These are phyloP conservation scores for Venturia effusa DNA, from an alignment of 2,329 filamentous ascomycete species.

Conservation along the genomic window DNA sequence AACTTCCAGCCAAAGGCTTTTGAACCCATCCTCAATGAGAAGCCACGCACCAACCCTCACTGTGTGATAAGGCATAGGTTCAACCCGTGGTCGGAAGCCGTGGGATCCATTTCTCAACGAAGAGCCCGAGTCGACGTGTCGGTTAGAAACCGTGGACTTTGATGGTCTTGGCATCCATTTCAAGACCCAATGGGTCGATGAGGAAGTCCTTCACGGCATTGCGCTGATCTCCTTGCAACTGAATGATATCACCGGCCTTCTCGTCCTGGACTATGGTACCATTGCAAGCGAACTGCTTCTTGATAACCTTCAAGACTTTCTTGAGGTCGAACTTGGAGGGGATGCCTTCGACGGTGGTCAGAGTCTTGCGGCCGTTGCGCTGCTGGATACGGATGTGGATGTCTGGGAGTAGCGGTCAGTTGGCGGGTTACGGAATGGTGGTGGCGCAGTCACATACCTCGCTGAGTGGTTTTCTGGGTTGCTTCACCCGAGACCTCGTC, in stretches of 20 bases:
- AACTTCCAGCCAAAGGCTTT: constrained; percentile 4
- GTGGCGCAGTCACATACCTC: neutral
- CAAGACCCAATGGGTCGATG: constrained; percentile 87
- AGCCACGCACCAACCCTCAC: neutral
- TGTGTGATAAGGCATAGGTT: constrained; percentile 2
- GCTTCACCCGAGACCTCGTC: constrained; percentile 7
- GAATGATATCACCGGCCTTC: constrained; percentile 44
- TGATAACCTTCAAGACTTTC: constrained; percentile 99
- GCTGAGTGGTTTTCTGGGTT: constrained; percentile 6
- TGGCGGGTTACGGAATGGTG: neutral
- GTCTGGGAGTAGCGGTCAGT: neutral
- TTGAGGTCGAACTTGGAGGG: constrained; percentile 99
- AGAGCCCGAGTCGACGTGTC: constrained; percentile 12
- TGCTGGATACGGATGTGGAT: constrained; percentile 45
- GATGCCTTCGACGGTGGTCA: constrained; percentile 98
- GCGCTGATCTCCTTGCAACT: constrained; percentile 98
- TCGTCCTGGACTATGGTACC: constrained; percentile 88
- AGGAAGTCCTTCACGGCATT: constrained; percentile 98
- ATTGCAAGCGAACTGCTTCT: constrained; percentile 99
- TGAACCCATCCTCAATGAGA: neutral
- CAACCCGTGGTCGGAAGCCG: neutral
- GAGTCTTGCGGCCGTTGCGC: constrained; percentile 99
- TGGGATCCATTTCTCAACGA: constrained; percentile 1
- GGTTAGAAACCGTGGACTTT: constrained; percentile 67
- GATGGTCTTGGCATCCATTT: constrained; percentile 92